phyloP scores from a whole-genome alignment of 805 yeast species.

The Saccharomycopsis javanensis region DNA sequence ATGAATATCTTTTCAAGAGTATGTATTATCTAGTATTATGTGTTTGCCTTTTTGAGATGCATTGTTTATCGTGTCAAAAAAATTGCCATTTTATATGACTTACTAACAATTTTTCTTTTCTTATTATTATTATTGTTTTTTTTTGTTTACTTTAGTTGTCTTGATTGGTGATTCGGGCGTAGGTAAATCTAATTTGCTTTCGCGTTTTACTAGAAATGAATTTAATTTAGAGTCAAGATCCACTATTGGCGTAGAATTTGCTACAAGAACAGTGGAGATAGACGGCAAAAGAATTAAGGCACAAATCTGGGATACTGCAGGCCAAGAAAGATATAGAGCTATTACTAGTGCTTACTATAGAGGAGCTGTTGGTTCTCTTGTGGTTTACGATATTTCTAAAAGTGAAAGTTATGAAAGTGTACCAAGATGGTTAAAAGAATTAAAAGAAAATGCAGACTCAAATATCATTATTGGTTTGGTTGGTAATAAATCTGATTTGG shows the following conservation, averaged over 20 bases:
- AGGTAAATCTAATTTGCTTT: conserved; percentile 87
- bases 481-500: conserved; percentile 86
- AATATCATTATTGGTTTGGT: conserved; percentile 91
- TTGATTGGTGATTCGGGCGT: conserved; percentile 96
- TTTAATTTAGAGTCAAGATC: conserved; percentile 90
- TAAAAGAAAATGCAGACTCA: conserved; percentile 86
- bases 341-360: conserved; percentile 95
- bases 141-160: too few relatives aligned
- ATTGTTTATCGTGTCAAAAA: too few relatives aligned
- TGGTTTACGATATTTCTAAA: conserved; percentile 92
- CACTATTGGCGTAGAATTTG: conserved; percentile 97
- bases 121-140: too few relatives aligned
- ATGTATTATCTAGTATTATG: conserved; percentile 21
- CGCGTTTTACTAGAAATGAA: conserved; percentile 92
- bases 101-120: conserved; percentile 11
- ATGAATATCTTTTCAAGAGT: conserved; percentile 85
- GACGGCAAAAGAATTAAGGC: conserved; percentile 80
- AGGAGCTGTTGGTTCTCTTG: conserved; percentile 96
- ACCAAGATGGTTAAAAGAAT: conserved; percentile 81
- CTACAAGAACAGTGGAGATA: conserved; percentile 86
- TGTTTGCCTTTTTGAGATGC: too few relatives aligned
- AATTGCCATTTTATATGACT: too few relatives aligned
- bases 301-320: conserved; percentile 98
- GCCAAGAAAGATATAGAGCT: conserved; percentile 97
- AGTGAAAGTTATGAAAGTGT: conserved; percentile 79